Evolutionary conservation across 306 rosid species (phyloP).

Genomic region (Lathyrus tuberosus): DNA sequence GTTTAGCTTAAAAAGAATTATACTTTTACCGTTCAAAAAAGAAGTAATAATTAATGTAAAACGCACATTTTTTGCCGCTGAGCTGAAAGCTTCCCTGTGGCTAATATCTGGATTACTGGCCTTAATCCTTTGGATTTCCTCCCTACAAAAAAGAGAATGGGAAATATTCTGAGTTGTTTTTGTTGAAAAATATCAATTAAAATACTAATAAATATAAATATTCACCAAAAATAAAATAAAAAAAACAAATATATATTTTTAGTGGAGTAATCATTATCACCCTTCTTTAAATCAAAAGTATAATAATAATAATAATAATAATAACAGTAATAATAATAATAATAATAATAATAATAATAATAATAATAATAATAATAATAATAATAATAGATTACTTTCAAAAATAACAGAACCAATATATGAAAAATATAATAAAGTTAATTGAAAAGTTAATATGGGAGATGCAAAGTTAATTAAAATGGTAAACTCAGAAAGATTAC

Average conservation of each 20-base stretch:
- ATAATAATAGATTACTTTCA: neutral
- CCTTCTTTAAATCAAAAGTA: neutral
- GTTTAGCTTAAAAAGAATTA: neutral
- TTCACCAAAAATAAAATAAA: neutral
- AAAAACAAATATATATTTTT: neutral
- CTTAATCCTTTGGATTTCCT: constrained; percentile 98
- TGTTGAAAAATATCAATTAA: neutral
- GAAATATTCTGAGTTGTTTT: constrained; percentile 7
- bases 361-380: neutral
- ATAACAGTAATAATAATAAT: neutral
- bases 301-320: neutral
- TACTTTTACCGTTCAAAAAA: neutral
- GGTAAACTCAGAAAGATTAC: constrained; percentile 29
- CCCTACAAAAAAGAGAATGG: constrained; percentile 52
- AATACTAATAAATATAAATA: neutral
- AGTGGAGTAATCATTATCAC: neutral
- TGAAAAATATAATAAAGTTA: neutral
- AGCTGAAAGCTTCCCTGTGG: constrained; percentile 97
- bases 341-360: neutral
- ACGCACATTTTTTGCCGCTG: constrained; percentile 97
- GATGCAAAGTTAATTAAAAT: neutral
- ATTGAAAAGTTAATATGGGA: too few relatives aligned
- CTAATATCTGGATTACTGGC: constrained; percentile 91
- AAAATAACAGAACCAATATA: neutral
- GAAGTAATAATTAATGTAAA: neutral